These are phyloP conservation scores for Backusella luteola DNA, from an alignment of 192 early-diverging fungal genomes.

Conservation along the genomic window DNA sequence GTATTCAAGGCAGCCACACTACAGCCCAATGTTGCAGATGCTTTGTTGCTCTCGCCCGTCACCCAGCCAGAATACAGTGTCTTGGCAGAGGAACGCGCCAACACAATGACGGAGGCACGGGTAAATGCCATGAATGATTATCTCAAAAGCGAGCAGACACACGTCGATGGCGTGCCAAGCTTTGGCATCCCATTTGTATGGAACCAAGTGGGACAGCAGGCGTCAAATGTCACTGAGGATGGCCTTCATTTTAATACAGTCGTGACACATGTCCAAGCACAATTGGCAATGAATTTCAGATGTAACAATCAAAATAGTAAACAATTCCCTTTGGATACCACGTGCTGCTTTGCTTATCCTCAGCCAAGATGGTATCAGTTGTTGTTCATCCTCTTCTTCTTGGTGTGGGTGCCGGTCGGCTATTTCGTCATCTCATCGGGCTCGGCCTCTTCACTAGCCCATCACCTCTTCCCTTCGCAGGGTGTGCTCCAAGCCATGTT, in stretches of 20 bases:
- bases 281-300: conserved; percentile 59
- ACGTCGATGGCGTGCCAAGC: neutral
- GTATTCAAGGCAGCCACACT: conserved; percentile 28
- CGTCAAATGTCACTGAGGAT: conserved; percentile 50
- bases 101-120: conserved; percentile 41
- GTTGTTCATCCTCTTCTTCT: conserved; percentile 36
- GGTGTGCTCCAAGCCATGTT: conserved; percentile 43
- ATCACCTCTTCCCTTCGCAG: conserved; percentile 38
- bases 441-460: neutral
- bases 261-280: conserved; percentile 49
- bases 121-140: conserved; percentile 59
- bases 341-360: conserved; percentile 62
- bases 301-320: conserved; percentile 54
- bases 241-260: conserved; percentile 64
- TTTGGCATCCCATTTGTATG: conserved; percentile 53
- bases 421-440: neutral
- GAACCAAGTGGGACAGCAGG: conserved; percentile 30
- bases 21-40: conserved; percentile 37
- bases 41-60: conserved; percentile 32
- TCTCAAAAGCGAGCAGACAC: conserved; percentile 27
- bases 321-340: conserved; percentile 46
- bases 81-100: conserved; percentile 46
- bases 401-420: conserved; percentile 41
- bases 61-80: conserved; percentile 39
- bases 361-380: conserved; percentile 41